Evolutionary conservation across 2,329 filamentous ascomycete genomes (phyloP), one percentile per base, ranked within the genome.

Genomic region (Cryphonectria japonica): DNA sequence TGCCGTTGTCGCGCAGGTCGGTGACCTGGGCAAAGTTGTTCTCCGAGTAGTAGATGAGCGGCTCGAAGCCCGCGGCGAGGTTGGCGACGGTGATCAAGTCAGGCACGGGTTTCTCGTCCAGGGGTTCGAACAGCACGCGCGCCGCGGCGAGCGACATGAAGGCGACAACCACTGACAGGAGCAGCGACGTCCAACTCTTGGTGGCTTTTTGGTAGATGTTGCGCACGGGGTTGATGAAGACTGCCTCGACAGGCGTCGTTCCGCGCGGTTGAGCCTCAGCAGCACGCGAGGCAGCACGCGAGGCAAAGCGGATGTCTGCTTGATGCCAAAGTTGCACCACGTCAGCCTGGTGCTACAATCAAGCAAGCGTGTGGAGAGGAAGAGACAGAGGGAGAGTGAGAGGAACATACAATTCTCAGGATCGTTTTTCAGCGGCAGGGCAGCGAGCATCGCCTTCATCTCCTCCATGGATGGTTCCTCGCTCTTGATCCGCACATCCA

Each of bases 11-110:
- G 80, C 97, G 94, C 65, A 98, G 84, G 74, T 97, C 93, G 71
- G 92, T 91, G 57, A 97, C 94, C 78, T 97, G 94, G 52, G 91
- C 88, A 60, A 94, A 91, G 11, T 94, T 94, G 78, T 95, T 92
- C 78, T 98, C 94, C 0, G 94, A 97, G 79, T 97, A 97, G 83
- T 96, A 96, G 73, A 98, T 97, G 61, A 98, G 87, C 7, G 95
- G 95, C 80, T 98, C 95, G 78, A 98, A 97, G 13, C 94, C 94
- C 76, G 93, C 93, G 65, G 95, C 95, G 74, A 98, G 89, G 67
- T 92, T 91, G 4, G 95, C 95, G 34, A 98, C 92, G 79, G 97
- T 97, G 78, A 97, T 92, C 22, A 98, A 86, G 78, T 98, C 95
- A 0, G 93, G 93, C 2, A 92, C 91, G 0, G 92, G 88, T 16